Base-by-base conservation (phyloP, 441 rosid species). In the Bocquillonia castaneifolia region DNA sequence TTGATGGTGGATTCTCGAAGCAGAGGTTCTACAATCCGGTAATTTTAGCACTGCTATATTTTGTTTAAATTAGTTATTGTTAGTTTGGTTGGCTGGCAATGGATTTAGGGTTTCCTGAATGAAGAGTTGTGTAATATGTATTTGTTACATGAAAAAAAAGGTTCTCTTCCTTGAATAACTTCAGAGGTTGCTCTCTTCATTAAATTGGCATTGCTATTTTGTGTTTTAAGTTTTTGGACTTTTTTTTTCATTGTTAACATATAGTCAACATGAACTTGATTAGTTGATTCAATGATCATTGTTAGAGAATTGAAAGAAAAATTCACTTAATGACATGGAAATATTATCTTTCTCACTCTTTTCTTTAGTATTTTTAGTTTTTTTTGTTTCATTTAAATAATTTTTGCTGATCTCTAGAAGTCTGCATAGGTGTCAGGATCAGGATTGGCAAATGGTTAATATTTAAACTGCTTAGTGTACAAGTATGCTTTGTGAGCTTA, bases 1-100 rank as follows among this genome's bases (percentile, higher is more conserved):
- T 91, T 73, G 99, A 94, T 70, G 81, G 96, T 68, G 99, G 98
- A 48, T 94, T 92, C 86, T 90, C 99, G 23, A 94, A 94, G 81
- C 99, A 94, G 76, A 82, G 85, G 59, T 94, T 86, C 81, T 94
- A 92, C 81, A 92, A 92, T 82, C 96, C 97, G 79, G 99, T 91
- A 89, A 71, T 75, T 63, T 53, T 31, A 32, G 59, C 64, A 56
- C 12, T 12, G 14, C 37, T 64, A 22, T 69, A 58, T 56, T 10
- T 18, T 63, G 23, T 25, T 52, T 53, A 44, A 65, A 26, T n/a
- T 44, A 34, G n/a, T 60, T 29, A 26, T 42, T 39, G 32, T 56
- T 54, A 25, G 40, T 26, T 64, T 66, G 67, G 34, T 39, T 44
- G 37, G 45, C 44, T 23, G 34, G 17, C 59, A 51, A 23, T 22